Base-by-base conservation (phyloP, 306 rosid species). In the Pyrus betulifolia region DNA sequence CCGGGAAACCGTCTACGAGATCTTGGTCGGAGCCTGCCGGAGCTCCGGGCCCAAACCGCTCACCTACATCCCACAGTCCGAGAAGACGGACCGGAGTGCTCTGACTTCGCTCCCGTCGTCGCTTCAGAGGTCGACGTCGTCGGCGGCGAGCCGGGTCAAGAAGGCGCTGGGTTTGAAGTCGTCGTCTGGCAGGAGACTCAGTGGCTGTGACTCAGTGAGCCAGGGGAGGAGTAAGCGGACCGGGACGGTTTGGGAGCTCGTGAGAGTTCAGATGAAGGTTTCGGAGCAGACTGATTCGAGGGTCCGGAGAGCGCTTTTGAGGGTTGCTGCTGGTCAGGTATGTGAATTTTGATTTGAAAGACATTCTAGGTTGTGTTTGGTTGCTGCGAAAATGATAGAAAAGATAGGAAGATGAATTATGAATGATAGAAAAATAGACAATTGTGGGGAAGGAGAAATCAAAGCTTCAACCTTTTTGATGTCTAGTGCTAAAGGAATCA, bases 291-390 rank as follows among this genome's bases (percentile, higher is more conserved):
- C 87, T 28, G 97, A 95, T 84, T 78, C 92, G 40, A 85, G 97
- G 66, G 86, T 95, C 81, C 76, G 97, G 59, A 82, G 98, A 78
- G 97, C 92, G 27, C 81, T 95, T 1, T 81, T 95, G 66, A 84
- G 97, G 82, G 88, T 95, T 23, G 93, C 96, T 79, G 93, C 98
- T 28, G 91, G 96, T 42, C 97, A 95, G 97, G 98, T 95, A 27
- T 83, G 77, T 69, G 67, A 45, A 14, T 69, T 31, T 40, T n/a
- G 10, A 1, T 67, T 0, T 22, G 27, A 6, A 59, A 35, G 18
- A 10, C 13, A 17, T 15, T 33, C 38, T 6, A 5, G 12, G 27
- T 63, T 30, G 14, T 64, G 69, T 33, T 31, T 30, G 69, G 44
- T 31, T 64, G 21, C 45, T 1, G 44, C 38, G 67, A 75, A 76